A percentile compares a stretch with the other conserved stretches of the same genome.
These are phyloP conservation scores for Mycosphaerella sp. DNA, from an alignment of 2,329 filamentous ascomycete genomes.

Conservation along the genomic window DNA sequence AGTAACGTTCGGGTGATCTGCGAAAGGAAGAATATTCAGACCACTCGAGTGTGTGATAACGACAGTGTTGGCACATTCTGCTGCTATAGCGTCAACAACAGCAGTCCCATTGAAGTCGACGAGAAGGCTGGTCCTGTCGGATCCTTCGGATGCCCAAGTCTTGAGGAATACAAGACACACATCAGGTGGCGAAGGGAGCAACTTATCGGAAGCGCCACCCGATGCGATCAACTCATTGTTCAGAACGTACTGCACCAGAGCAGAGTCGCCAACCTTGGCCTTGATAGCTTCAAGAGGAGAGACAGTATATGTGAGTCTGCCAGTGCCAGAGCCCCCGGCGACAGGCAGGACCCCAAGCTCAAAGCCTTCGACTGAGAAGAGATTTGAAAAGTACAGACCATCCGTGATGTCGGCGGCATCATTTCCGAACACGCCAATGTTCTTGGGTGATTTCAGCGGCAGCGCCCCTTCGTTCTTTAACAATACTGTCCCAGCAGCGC, in stretches of 20 bases:
- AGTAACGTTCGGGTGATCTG: conserved; percentile 33
- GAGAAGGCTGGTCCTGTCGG: conserved; percentile 38
- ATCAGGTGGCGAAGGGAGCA: conserved; percentile 42
- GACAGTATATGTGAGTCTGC: conserved; percentile 36
- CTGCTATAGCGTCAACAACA: conserved; percentile 27
- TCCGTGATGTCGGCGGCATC: conserved; percentile 44
- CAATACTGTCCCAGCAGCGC: conserved; percentile 38
- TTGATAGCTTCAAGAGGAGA: conserved; percentile 41
- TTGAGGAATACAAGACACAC: conserved; percentile 56
- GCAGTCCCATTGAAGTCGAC: conserved; percentile 40
- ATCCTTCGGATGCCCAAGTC: conserved; percentile 45
- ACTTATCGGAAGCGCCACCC: conserved; percentile 25
- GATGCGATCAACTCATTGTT: conserved; percentile 35
- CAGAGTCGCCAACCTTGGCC: conserved; percentile 27
- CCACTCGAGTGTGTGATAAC: conserved; percentile 30
- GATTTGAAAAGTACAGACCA: conserved; percentile 40
- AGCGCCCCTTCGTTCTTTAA: conserved; percentile 50
- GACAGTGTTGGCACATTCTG: conserved; percentile 28
- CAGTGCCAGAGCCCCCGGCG: conserved; percentile 40
- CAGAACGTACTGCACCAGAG: conserved; percentile 43
- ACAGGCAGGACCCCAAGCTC: conserved; percentile 42
- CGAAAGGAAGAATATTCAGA: conserved; percentile 39
- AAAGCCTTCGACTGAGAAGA: conserved; percentile 27
- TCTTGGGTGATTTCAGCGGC: conserved; percentile 47
- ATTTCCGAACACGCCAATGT: conserved; percentile 47